Evolutionary conservation across 371 early-diverging fungal species (phyloP).

Genomic region (Funneliformis caledonium): DNA sequence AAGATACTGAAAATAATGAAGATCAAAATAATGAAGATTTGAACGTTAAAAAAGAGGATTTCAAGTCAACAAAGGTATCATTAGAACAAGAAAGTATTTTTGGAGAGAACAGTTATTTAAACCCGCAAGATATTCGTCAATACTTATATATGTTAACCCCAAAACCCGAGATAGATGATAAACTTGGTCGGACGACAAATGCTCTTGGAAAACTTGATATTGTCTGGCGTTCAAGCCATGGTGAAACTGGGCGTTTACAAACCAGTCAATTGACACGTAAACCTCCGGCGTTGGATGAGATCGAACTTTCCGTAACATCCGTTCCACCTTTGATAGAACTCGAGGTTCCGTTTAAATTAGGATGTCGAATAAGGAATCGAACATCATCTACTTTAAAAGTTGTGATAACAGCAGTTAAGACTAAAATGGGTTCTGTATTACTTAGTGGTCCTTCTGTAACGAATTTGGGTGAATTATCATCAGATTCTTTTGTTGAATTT

Average conservation of each 20-base stretch:
- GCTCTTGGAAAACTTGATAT: constrained; percentile 94
- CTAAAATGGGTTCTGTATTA: constrained; percentile 81
- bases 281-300: constrained; percentile 73
- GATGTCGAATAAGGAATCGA: constrained; percentile 43
- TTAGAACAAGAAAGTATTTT: constrained; percentile 55
- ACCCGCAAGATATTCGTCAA: constrained; percentile 85
- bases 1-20: background rate
- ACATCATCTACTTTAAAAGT: constrained; percentile 53
- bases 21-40: background rate
- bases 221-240: constrained; percentile 87
- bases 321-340: constrained; percentile 55
- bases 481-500: constrained; percentile 67
- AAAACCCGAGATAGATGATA: constrained; percentile 56
- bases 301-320: constrained; percentile 71
- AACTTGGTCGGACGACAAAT: constrained; percentile 72
- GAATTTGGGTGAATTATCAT: constrained; percentile 68
- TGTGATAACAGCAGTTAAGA: constrained; percentile 70
- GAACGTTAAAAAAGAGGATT: background rate
- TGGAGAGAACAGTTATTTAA: constrained; percentile 60
- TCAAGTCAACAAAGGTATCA: background rate
- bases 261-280: constrained; percentile 92
- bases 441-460: constrained; percentile 74
- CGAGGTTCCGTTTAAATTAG: constrained; percentile 72
- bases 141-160: constrained; percentile 87
- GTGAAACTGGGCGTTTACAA: constrained; percentile 88